Base-by-base conservation (phyloP, 495 filamentous ascomycete species). In the Podospora comata region DNA sequence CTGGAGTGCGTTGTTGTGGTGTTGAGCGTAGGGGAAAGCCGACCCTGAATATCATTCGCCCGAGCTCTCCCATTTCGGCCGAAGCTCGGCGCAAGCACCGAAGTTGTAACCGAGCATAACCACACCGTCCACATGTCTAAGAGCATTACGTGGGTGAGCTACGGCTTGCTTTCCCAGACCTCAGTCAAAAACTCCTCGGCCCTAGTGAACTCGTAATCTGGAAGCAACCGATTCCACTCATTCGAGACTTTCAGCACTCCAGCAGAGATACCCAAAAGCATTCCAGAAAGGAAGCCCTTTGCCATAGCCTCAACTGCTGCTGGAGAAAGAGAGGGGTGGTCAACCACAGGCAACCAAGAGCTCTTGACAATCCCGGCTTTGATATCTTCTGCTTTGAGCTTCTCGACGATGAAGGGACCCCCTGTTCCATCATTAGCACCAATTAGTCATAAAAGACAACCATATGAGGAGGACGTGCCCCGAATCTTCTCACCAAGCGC, bases 181-280 rank as follows among this genome's bases (percentile, higher is more conserved):
- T 20, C 59, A 18, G 69, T 67, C 18, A 88, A 69, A 60, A 87
- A 86, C 0, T 79, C 76, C 69, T 85, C 80, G 7, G 74, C 70
- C 23, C 66, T 11, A n/a, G 78, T 82, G 65, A 87, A 85, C 70
- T 83, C 64, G 65, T 83, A 85, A 26, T 84, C 80, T 0, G 85
- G 83, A 18, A 87, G 71, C 20, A 86, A 65, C 20, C 73, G 75
- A 71, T 88, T 88, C 72, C 76, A 83, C 68, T 82, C 83, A 65
- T 85, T 80, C 16, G 81, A 84, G 0, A 83, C 75, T 56, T 74
- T 67, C 69, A 73, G 83, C 0, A 74, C 79, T 11, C 81, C 79
- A 0, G 72, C 75, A 0, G 72, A 64, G 61, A 74, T 78, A n/a
- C 72, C 80, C 16, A 85, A 60, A 0, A 86, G 64, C 30, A 84